These are phyloP conservation scores for Parascedosporium putredinis DNA, from an alignment of 2,329 filamentous ascomycete species.

Conservation along the genomic window DNA sequence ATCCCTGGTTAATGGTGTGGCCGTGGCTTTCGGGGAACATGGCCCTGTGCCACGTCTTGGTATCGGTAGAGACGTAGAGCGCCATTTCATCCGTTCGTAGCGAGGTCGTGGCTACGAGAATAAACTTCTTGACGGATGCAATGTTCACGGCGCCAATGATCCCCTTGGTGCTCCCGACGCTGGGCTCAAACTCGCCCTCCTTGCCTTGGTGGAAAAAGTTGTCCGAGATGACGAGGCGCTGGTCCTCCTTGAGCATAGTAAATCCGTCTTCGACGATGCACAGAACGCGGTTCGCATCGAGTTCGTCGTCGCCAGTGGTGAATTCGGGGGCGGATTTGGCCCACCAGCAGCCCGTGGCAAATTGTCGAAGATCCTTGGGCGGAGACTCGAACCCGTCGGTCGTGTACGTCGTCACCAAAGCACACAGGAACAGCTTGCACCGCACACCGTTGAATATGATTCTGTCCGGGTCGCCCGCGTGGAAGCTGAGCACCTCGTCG, in stretches of 20 bases:
- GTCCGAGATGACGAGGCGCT: slow-evolving; percentile 71
- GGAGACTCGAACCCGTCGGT: slow-evolving; percentile 69
- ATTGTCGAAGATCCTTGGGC: slow-evolving; percentile 53
- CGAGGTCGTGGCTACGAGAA: slow-evolving; percentile 74
- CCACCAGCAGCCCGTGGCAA: slow-evolving; percentile 75
- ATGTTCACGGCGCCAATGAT: slow-evolving; percentile 74
- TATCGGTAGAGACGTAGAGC: slow-evolving; percentile 79
- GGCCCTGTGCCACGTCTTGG: slow-evolving; percentile 78
- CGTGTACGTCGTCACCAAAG: slow-evolving; percentile 62
- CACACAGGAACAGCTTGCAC: slow-evolving; percentile 54
- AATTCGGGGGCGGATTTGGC: slow-evolving; percentile 70
- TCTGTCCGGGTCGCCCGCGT: slow-evolving; percentile 72
- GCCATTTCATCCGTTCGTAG: slow-evolving; percentile 80
- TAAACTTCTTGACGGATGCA: slow-evolving; percentile 73
- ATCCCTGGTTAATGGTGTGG: slow-evolving; percentile 59
- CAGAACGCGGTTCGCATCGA: slow-evolving; percentile 61
- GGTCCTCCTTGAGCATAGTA: slow-evolving; percentile 61
- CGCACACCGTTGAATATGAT: slow-evolving; percentile 74
- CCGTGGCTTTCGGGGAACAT: slow-evolving; percentile 77
- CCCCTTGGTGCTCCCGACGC: slow-evolving; percentile 61
- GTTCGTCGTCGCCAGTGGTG: slow-evolving; percentile 52
- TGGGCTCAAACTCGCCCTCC: slow-evolving; percentile 59
- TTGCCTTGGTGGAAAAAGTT: slow-evolving; percentile 57
- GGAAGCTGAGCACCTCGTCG: slow-evolving; percentile 55
- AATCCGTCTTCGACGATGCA: slow-evolving; percentile 70